phyloP scores from a whole-genome alignment of 495 filamentous ascomycete genomes.

The Xylaria bambusicola region DNA sequence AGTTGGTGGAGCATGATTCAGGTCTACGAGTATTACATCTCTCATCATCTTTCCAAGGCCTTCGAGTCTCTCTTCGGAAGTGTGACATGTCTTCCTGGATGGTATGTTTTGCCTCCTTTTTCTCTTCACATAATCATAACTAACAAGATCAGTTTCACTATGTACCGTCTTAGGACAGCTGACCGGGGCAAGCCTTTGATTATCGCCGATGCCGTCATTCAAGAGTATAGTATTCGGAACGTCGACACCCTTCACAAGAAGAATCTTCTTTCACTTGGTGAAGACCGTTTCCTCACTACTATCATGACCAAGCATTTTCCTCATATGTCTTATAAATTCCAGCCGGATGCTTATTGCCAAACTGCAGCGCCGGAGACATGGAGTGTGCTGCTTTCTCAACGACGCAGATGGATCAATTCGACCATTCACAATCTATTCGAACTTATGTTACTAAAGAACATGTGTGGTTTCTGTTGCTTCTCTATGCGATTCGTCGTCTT shows the following conservation, averaged over 20 bases:
- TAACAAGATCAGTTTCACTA: constrained; percentile 77
- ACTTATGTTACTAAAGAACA: constrained; percentile 80
- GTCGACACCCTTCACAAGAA: constrained; percentile 98
- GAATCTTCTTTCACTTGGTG: constrained; percentile 90
- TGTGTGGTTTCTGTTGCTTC: constrained; percentile 99
- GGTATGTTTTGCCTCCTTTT: constrained; percentile 60
- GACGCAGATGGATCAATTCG: constrained; percentile 98
- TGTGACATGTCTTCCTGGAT: constrained; percentile 97
- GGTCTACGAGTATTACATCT: constrained; percentile 98
- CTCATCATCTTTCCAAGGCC: constrained; percentile 89
- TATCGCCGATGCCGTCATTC: constrained; percentile 81
- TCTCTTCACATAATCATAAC: constrained; percentile 15
- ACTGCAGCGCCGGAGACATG: constrained; percentile 94
- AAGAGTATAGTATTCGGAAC: constrained; percentile 82
- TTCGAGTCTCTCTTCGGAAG: constrained; percentile 95
- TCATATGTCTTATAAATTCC: constrained; percentile 92
- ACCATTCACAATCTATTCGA: constrained; percentile 95
- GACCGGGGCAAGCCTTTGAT: constrained; percentile 92
- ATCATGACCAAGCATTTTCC: constrained; percentile 98
- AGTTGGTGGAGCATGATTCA: constrained; percentile 99
- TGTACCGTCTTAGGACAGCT: constrained; percentile 94
- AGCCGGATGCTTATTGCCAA: constrained; percentile 86
- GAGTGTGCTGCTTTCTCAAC: constrained; percentile 88
- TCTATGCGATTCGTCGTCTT: constrained; percentile 98
- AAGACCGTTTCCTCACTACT: constrained; percentile 96